Evolutionary conservation across 176 grass and related monocot genomes (phyloP), one percentile per base, ranked within the genome.

Genomic region (Chloris gayana): DNA sequence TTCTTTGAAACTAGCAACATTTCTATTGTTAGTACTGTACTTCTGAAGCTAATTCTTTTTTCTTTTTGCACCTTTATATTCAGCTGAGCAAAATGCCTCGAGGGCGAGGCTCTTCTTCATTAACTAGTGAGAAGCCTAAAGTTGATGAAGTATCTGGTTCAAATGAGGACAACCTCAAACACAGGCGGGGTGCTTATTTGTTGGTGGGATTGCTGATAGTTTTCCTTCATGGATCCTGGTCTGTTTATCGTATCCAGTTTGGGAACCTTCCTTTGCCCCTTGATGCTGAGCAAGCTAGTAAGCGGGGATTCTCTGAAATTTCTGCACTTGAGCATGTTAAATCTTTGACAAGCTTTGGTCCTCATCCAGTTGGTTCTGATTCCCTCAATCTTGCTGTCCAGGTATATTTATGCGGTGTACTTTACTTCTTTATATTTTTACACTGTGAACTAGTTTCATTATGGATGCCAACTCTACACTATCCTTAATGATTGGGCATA

Each of bases 311-410:
- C 79, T 95, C 96, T 26, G 92, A 99, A 87, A 69, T 64, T 67
- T 99, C 92, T 7, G 90, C 96, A 3, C 83, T 95, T 74, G 72
- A 88, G 72, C 96, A 99, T 82, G 96, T 99, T 13, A 87, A 89
- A 35, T 84, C 89, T 76, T 89, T 99, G 79, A 84, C 96, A 74
- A 29, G 69, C 74, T 82, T 99, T 39, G 96, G 90, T 85, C 96
- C 96, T 85, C 96, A 93, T 85, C 90, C 96, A 54, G 96, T 99
- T 60, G 90, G 90, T 82, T 99, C 92, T n/a, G 88, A 95, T 56
- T 71, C 90, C 63, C 88, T 99, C 9, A 90, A 99, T 76, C 79
- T 82, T 75, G 96, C 96, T 86, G 59, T 95, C 0, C 74, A 95
- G 96, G 96, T 99, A 37, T 6, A 37, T 37, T 37, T 80, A 53